phyloP scores from a whole-genome alignment of 257 asterid genomes.

The Schizonepeta tenuifolia region DNA sequence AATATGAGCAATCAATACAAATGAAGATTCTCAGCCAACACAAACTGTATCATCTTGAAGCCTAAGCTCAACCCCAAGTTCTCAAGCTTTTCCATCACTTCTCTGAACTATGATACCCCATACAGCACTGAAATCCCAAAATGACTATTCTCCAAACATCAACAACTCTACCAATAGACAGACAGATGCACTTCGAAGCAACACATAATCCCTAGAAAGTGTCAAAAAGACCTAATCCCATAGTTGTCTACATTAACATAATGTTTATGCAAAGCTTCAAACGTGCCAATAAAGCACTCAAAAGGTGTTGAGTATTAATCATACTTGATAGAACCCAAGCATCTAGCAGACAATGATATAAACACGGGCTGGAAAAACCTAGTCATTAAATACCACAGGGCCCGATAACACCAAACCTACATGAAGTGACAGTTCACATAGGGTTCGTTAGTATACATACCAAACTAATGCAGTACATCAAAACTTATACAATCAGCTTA shows the following conservation, averaged over 20 bases:
- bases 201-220: neutral
- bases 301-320: neutral
- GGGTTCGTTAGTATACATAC: neutral
- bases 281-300: neutral
- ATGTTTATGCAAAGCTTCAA: neutral
- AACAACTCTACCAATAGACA: neutral
- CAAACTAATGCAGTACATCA: conserved; percentile 11
- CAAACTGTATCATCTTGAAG: neutral
- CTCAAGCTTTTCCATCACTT: conserved; percentile 1
- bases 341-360: neutral
- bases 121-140: conserved; percentile 1
- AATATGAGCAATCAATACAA: neutral
- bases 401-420: neutral
- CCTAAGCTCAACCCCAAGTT: neutral
- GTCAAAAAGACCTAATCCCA: neutral
- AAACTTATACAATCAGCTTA: conserved; percentile 11
- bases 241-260: neutral
- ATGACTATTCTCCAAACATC: neutral
- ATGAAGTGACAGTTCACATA: neutral
- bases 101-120: neutral
- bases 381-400: neutral
- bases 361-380: neutral
- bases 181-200: neutral
- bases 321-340: neutral
- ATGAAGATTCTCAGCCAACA: neutral